A percentile compares a stretch with the other conserved stretches of the same genome.
Conservation (phyloP, 495 filamentous ascomycete species). For the Recurvomyces mirabilis region DNA sequence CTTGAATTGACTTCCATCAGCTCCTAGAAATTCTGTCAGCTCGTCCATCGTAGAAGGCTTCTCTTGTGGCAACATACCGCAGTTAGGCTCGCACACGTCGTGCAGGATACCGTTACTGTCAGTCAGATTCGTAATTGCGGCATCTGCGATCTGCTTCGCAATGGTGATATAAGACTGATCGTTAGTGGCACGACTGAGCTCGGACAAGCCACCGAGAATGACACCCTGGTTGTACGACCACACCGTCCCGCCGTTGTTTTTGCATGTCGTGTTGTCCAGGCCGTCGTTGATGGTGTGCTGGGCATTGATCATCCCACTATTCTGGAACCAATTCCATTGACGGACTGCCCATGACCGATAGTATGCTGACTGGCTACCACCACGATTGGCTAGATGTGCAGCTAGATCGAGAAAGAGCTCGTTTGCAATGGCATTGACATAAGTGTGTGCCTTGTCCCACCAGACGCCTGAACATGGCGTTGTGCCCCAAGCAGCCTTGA, state of each 20-base stretch:
- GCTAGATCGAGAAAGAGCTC: constrained; percentile 63
- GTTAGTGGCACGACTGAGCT: constrained; percentile 47
- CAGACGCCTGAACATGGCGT: constrained; percentile 45
- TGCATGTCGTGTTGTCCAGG: constrained; percentile 45
- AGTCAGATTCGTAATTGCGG: constrained; percentile 46
- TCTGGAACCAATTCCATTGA: constrained; percentile 60
- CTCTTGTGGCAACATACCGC: constrained; percentile 51
- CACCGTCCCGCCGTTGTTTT: constrained; percentile 43
- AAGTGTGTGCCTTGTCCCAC: constrained; percentile 52
- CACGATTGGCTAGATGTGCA: constrained; percentile 63
- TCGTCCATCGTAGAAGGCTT: too few species aligned
- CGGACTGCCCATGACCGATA: constrained; percentile 46
- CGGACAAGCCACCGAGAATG: constrained; percentile 60
- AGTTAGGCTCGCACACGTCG: constrained; percentile 58
- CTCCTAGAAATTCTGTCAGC: neutral
- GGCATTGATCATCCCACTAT: constrained; percentile 54
- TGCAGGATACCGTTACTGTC: constrained; percentile 51
- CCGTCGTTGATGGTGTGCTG: constrained; percentile 62
- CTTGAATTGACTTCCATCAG: constrained; percentile 52
- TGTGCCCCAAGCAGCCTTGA: constrained; percentile 32
- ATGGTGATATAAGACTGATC: constrained; percentile 42
- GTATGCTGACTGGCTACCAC: constrained; percentile 38
- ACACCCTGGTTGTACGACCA: constrained; percentile 54
- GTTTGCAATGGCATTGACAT: constrained; percentile 66
- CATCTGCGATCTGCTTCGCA: constrained; percentile 55